A percentile compares a stretch with the other conserved stretches of the same genome.
Evolutionary conservation across 2,329 filamentous ascomycete genomes (phyloP).

Genomic region (Ceratocystis huliohia): DNA sequence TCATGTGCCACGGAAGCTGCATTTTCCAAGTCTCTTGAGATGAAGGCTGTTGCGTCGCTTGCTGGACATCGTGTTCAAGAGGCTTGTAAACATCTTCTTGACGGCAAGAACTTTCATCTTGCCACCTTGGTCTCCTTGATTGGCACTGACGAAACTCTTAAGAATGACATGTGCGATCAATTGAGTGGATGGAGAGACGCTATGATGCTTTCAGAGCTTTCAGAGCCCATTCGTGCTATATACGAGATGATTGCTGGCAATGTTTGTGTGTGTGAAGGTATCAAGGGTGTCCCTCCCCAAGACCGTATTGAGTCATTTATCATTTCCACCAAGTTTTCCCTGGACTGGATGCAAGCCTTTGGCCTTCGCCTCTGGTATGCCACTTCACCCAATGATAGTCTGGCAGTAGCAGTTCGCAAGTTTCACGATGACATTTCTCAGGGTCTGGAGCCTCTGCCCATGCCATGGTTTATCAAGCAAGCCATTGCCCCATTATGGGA

Average conservation of each 20-base stretch:
- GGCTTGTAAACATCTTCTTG: slow-evolving; percentile 67
- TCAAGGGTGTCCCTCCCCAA: slow-evolving; percentile 58
- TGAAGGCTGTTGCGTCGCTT: slow-evolving; percentile 70
- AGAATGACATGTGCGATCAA: slow-evolving; percentile 65
- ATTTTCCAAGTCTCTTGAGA: slow-evolving; percentile 54
- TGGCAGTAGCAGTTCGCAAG: slow-evolving; percentile 57
- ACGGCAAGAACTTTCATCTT: slow-evolving; percentile 68
- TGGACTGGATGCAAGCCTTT: slow-evolving; percentile 91
- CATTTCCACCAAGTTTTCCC: slow-evolving; percentile 68
- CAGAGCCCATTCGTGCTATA: slow-evolving; percentile 67
- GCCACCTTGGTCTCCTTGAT: slow-evolving; percentile 75
- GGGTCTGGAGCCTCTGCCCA: slow-evolving; percentile 57
- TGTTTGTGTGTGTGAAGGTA: slow-evolving; percentile 68
- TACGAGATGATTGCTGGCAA: slow-evolving; percentile 87
- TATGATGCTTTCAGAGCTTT: slow-evolving; percentile 77
- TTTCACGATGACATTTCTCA: slow-evolving; percentile 63
- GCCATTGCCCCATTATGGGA: slow-evolving; percentile 47
- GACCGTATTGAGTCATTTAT: slow-evolving; percentile 69
- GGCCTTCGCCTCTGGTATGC: slow-evolving; percentile 85
- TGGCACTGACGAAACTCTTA: slow-evolving; percentile 55
- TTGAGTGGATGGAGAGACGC: slow-evolving; percentile 73
- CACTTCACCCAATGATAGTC: slow-evolving; percentile 51
- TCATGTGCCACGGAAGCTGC: slow-evolving; percentile 42
- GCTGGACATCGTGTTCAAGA: slow-evolving; percentile 68
- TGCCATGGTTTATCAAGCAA: slow-evolving; percentile 57